Percentiles rank a stretch among this genome's conserved stretches.
Conservation (phyloP, 306 rosid species). For the Quercus engelmannii region DNA sequence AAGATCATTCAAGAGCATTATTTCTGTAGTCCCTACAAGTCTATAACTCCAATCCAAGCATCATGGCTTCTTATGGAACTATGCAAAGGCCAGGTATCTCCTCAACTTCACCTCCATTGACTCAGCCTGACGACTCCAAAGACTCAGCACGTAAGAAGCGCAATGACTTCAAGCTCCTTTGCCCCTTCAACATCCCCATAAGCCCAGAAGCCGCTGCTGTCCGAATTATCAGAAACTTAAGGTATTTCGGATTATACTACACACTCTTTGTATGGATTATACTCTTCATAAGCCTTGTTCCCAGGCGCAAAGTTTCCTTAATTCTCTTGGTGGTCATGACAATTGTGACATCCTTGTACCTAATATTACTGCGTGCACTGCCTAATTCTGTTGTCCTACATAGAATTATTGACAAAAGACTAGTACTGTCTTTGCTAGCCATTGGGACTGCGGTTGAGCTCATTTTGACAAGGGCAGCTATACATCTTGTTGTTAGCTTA, state of each 20-base stretch:
- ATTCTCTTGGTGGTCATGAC: slow-evolving; percentile 49
- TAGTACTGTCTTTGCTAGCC: slow-evolving; percentile 38
- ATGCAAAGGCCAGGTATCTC: slow-evolving; percentile 35
- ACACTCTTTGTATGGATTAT: slow-evolving; percentile 54
- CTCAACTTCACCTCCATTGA: slow-evolving; percentile 12
- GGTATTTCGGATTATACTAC: slow-evolving; percentile 40
- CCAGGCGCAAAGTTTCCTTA: slow-evolving; percentile 40
- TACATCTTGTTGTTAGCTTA: slow-evolving; percentile 45
- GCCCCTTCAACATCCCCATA: slow-evolving; percentile 46
- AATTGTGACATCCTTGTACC: slow-evolving; percentile 38
- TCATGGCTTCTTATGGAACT: slow-evolving; percentile 49
- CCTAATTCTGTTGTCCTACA: slow-evolving; percentile 46
- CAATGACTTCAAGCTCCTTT: slow-evolving; percentile 17
- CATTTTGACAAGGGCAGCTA: slow-evolving; percentile 38
- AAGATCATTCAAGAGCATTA: neutral
- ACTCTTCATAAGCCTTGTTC: slow-evolving; percentile 62
- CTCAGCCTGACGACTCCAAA: slow-evolving; percentile 30
- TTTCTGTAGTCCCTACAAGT: neutral
- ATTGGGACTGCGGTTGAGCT: slow-evolving; percentile 42
- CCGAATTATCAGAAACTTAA: slow-evolving; percentile 38
- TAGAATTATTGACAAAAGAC: slow-evolving; percentile 32
- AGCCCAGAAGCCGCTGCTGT: slow-evolving; percentile 47
- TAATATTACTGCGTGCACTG: slow-evolving; percentile 27
- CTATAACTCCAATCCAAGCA: neutral
- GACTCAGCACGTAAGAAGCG: slow-evolving; percentile 13